phyloP scores from a whole-genome alignment of 108 stramenopile species.

The Fragilariopsis cylindrus region DNA sequence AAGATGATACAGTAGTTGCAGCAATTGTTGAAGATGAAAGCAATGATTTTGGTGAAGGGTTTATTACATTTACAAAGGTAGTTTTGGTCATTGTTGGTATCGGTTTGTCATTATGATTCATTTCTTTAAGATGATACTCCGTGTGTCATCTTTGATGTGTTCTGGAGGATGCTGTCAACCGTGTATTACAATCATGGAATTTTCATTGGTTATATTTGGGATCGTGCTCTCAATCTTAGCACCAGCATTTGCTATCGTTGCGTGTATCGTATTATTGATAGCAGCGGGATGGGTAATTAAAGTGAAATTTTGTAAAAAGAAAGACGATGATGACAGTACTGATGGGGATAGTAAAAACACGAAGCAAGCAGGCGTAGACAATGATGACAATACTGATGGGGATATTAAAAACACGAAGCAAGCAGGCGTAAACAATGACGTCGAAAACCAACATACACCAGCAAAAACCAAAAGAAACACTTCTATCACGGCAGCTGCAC shows the following conservation, averaged over 20 bases:
- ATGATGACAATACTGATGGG: too few species aligned
- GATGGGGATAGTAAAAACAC: neutral
- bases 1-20: neutral
- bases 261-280: conserved; percentile 25
- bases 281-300: conserved; percentile 28
- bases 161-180: conserved; percentile 37
- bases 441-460: too few species aligned
- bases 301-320: conserved; percentile 33
- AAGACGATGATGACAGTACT: conserved; percentile 14
- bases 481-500: too few species aligned
- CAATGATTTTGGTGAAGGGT: conserved; percentile 23
- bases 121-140: conserved; percentile 53
- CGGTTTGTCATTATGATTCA: conserved; percentile 44
- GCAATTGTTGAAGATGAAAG: neutral
- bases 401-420: too few species aligned
- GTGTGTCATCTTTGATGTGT: conserved; percentile 33
- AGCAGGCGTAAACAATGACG: too few species aligned
- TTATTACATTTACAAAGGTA: conserved; percentile 31
- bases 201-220: conserved; percentile 19
- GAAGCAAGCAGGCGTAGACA: too few species aligned
- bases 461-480: too few species aligned
- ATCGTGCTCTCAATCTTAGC: conserved; percentile 40
- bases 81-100: conserved; percentile 40
- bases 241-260: conserved; percentile 32
- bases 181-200: conserved; percentile 39